Base-by-base conservation (phyloP, 805 yeast genomes). In the Wickerhamomyces subpelliculosus region DNA sequence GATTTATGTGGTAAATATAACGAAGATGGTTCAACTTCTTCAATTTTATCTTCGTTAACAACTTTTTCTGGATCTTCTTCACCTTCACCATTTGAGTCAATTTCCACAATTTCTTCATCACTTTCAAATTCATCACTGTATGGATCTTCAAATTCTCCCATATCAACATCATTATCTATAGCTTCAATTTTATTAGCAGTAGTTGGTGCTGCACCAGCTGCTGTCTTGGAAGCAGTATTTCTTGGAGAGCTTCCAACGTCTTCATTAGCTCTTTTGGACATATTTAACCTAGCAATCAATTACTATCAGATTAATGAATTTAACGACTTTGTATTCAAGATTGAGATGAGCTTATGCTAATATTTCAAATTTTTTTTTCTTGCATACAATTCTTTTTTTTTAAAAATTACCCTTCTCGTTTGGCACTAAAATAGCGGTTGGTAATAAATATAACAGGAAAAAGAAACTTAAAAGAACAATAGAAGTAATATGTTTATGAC, bases 51-150 rank as follows among this genome's bases (percentile, higher is more conserved):
- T 45, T 60, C 53, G 38, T 60, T 61, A 29, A 65, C 61, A 43
- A 58, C 62, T 4, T 58, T 67, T n/a, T 56, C 71, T 10, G 60
- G 61, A 42, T 57, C 62, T 5, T 58, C 68, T 14, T 56, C 71
- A 16, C 61, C 65, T 40, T 71, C 72, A 30, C 65, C 78, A 23
- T 69, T 77, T 21, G 73, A 83, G 50, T 84, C 95, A 10, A 84
- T 67, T 54, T 86, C 94, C 32, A 86, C 83, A 43, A 85, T 84
- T 57, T 84, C 95, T 38, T 85, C 95, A 51, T 86, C 95, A 65
- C 90, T 84, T 52, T 87, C 96, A 48, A 80, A 87, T 54, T 89
- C 96, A 56, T 86, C 96, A 43, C 95, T 95, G 50, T 80, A 82
- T 30, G 84, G 80, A 55, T 84, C 93, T 60, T 88, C 97, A 60